Evolutionary conservation across 352 stramenopile genomes (phyloP), one percentile per base, ranked within the genome.

Genomic region (Aphanomyces astaci): DNA sequence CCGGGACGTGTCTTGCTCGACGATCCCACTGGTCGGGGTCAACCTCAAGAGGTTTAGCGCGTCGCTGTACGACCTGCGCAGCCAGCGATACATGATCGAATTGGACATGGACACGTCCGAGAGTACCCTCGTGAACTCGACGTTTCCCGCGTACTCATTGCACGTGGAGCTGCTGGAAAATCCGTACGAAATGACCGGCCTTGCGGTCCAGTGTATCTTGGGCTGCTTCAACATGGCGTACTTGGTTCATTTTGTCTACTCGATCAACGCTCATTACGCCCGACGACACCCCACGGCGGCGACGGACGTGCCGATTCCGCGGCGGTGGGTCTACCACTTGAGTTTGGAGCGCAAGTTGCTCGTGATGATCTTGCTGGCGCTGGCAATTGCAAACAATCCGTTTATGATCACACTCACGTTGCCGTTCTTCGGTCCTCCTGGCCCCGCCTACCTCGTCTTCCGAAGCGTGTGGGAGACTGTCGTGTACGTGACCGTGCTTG

Each of bases 301-400:
- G 5, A 0, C 13, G 10, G 10, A 64, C 5, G 25, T 64, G 25
- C 33, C 55, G 4, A 22, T 64, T 13, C 25, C 27, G 11, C 55
- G 33, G n/a, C 33, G 55, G 32, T 49, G 28, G 9, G 31, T 64
- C 30, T 45, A 27, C 25, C 55, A 64, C 25, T 48, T 64, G 55
- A 64, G 55, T 36, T 31, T 64, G 19, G 55, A 64, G 17, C 55
- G 55, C 32, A 64, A 64, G 36, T 32, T 64, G 11, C 15, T 64
- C 24, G 55, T 32, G 10, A 31, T 64, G 11, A 31, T 64, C 17
- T 48, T 64, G 55, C 4, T 48, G 17, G 22, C 55, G 19, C 55
- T 64, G 30, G 31, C 27, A 4, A 32, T 64, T 19, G 19, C 24
- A 27, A 64, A 31, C 31, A 64, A 64, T 45, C 55, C 55, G 7